These are phyloP conservation scores for Mortierella sp. DNA, from an alignment of 371 early-diverging fungal species.

Conservation along the genomic window DNA sequence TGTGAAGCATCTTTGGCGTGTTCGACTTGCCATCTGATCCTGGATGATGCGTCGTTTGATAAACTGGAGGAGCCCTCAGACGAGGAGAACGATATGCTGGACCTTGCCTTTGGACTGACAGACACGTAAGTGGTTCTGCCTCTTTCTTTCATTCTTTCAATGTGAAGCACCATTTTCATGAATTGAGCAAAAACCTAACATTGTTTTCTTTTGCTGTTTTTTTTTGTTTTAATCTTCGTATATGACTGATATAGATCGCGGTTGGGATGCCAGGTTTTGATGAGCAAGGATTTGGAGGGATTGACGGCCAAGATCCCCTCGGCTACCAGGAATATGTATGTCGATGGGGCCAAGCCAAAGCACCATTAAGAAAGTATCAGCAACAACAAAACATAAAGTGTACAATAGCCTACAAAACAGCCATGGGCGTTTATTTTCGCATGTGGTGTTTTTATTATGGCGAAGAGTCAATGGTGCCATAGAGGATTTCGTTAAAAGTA, in stretches of 20 bases:
- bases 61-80: constrained; percentile 95
- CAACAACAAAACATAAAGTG: neutral
- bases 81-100: constrained; percentile 99
- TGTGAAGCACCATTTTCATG: no score
- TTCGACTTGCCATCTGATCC: constrained; percentile 97
- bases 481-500: neutral
- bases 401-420: neutral
- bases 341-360: constrained; percentile 80
- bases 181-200: neutral
- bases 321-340: constrained; percentile 97
- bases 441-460: neutral
- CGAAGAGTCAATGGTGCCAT: neutral
- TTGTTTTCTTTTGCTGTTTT: neutral
- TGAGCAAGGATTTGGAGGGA: constrained; percentile 89
- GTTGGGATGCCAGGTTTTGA: constrained; percentile 96
- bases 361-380: constrained; percentile 33
- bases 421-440: neutral
- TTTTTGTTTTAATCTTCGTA: neutral
- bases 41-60: constrained; percentile 89
- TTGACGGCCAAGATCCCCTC: constrained; percentile 93
- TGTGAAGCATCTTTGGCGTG: constrained; percentile 99
- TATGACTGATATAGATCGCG: constrained; percentile 92
- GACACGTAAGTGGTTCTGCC: constrained; percentile 96
- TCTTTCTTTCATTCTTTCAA: no score
- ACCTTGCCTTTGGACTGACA: constrained; percentile 97